Evolutionary conservation across 228 moss, liverwort and hornwort genomes (phyloP).

Genomic region (Sphagnum magellanicum): DNA sequence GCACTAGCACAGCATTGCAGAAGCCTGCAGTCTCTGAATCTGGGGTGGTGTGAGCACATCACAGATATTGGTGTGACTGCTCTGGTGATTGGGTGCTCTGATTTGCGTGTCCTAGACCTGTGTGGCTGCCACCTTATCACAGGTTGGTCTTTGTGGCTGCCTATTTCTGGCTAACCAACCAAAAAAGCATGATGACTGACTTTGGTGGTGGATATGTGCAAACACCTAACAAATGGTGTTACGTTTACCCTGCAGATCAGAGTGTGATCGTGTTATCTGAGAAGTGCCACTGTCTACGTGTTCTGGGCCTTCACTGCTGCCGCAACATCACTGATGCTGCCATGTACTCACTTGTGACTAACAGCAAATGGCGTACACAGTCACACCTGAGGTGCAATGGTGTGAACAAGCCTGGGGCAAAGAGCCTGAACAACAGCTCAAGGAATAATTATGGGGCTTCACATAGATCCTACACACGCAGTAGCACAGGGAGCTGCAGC

Average conservation of each 20-base stretch:
- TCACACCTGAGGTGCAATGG: constrained; percentile 37
- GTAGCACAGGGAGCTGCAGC: constrained; percentile 60
- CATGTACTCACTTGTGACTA: constrained; percentile 81
- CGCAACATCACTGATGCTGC: constrained; percentile 85
- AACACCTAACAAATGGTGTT: too few relatives aligned
- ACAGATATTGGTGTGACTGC: constrained; percentile 82
- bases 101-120: constrained; percentile 81
- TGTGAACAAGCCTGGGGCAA: constrained; percentile 12
- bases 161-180: too few relatives aligned
- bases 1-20: constrained; percentile 83
- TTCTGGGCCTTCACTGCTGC: constrained; percentile 78
- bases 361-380: constrained; percentile 43
- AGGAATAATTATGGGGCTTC: constrained; percentile 5
- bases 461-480: constrained; percentile 19
- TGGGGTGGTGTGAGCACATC: constrained; percentile 95
- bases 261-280: constrained; percentile 82
- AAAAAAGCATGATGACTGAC: too few relatives aligned
- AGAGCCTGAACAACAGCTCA: constrained; percentile 8
- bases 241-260: constrained; percentile 38
- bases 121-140: constrained; percentile 89
- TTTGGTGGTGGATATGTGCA: too few relatives aligned
- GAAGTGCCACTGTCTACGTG: constrained; percentile 70
- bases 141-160: constrained; percentile 37
- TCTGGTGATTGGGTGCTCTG: constrained; percentile 76
- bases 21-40: constrained; percentile 69